Conservation (phyloP, 2,329 filamentous ascomycete species). For the Zymoseptoria passerinii region DNA sequence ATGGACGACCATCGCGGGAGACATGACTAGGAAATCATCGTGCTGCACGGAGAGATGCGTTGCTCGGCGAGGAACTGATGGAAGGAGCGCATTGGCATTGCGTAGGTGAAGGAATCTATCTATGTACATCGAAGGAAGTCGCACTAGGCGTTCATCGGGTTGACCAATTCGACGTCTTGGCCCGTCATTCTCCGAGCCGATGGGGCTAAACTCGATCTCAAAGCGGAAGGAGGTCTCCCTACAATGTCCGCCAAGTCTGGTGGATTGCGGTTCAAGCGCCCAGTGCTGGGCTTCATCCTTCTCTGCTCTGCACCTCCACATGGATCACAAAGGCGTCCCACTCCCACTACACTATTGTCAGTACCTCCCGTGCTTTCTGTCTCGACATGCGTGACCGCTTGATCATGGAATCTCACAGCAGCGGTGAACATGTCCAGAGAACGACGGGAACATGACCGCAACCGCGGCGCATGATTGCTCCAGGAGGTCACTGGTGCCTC, state of each 20-base stretch:
- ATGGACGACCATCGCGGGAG: neutral
- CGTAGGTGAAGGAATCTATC: neutral
- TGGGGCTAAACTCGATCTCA: neutral
- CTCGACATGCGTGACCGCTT: too few relatives aligned
- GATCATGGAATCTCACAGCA: too few relatives aligned
- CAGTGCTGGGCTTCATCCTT: neutral
- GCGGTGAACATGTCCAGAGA: too few relatives aligned
- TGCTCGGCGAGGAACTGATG: neutral
- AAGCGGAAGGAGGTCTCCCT: neutral
- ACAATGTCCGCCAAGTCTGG: neutral
- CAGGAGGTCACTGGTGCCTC: too few relatives aligned
- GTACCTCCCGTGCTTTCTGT: too few relatives aligned
- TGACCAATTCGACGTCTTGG: neutral
- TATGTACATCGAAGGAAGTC: too few relatives aligned
- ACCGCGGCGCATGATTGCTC: too few relatives aligned
- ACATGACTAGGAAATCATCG: neutral
- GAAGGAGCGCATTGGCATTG: neutral
- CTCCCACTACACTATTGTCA: neutral
- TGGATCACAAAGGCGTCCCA: neutral
- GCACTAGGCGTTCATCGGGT: too few relatives aligned
- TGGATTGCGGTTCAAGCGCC: neutral
- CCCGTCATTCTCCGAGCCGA: neutral
- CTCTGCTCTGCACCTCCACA: neutral
- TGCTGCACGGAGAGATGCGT: neutral
- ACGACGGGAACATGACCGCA: too few relatives aligned